Evolutionary conservation across 2,329 filamentous ascomycete species (phyloP), one percentile per base, ranked within the genome.

Genomic region (Ophiostoma tasmaniense): DNA sequence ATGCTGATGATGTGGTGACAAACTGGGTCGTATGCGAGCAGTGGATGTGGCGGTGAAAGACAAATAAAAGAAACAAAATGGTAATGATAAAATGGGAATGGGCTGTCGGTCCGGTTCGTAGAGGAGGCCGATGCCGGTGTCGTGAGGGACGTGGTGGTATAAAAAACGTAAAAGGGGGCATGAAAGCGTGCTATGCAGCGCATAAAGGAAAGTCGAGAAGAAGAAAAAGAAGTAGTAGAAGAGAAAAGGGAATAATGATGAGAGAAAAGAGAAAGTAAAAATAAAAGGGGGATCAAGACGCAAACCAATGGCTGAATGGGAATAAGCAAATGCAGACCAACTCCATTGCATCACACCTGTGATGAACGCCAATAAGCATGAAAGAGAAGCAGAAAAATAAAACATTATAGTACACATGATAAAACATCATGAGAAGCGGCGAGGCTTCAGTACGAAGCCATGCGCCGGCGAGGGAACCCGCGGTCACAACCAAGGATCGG

Each of bases 361-460:
- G 64, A 64, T 64, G n/a, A 65, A 65, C 64, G 64, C 64, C 42
- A 55, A 45, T 59, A 59, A 52, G 20, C 4, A 20, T 67, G 39
- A 69, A 33, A 45, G n/a, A 25, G 61, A 37, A 67, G 7, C 28
- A 17, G 22, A 22, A 25, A 33, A 50, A 13, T 28, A 66, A 67
- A 22, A 65, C 64, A 65, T 65, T 65, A 65, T 65, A 28, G 64
- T 65, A 65, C 64, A 65, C 64, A 65, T 65, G 64, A 50, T 64
- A 39, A n/a, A 20, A 39, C 28, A 68, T 64, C 61, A 64, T 67
- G 61, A 7, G 3, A 2, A 14, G 30, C 55, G 25, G 45, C 28
- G 3, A 33, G 25, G 1, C 33, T 66, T 83, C 79, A 89, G 76
- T 87, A 89, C 13, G 87, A 89, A 67, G 84, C 86, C 84, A 89